Evolutionary conservation across 257 asterid species (phyloP), one percentile per base, ranked within the genome.

Genomic region (Striga asiatica): DNA sequence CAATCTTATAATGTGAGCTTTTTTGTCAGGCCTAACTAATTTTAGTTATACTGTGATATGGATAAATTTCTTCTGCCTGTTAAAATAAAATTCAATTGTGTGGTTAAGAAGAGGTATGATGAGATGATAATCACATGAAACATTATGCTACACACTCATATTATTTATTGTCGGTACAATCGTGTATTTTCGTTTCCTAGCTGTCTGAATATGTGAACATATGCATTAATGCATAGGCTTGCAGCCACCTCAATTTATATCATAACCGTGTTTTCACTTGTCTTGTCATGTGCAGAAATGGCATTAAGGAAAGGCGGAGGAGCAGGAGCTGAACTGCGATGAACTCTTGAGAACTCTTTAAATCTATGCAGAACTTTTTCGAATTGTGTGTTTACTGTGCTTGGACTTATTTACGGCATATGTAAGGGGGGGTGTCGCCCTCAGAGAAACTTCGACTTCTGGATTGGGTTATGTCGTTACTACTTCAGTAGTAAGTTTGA

Each of bases 381-480:
- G 66, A 53, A 76, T 78, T 46, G 52, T 78, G 78, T 80, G 71
- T 80, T 74, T 71, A 74, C 79, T 70, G 54, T 74, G 78, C 77
- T 80, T 9, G 52, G 85, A 78, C 74, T 88, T 82, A 66, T 68
- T 75, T 64, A 63, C 81, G 61, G 67, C 89, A n/a, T 82, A 64
- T 84, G 81, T 78, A 77, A 77, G 79, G 61, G 80, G 76, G 84
- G 81, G 81, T 58, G 16, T 19, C 70, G 69, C 75, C 83, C 88
- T 79, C 79, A 42, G 79, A n/a, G n/a, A n/a, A n/a, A n/a, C 82
- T 81, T 64, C 74, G 66, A 66, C 85, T 79, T 77, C 58, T 77
- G 88, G 89, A 72, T 87, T 77, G 85, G 87, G 85, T 85, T 89
- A 80, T 80, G 78, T 81, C 77, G 63, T 71, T 74, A 70, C 54